Percentiles rank a stretch among this genome's conserved stretches.
Conservation (phyloP, 163 green algal genomes). For the Scenedesmus sp. region DNA sequence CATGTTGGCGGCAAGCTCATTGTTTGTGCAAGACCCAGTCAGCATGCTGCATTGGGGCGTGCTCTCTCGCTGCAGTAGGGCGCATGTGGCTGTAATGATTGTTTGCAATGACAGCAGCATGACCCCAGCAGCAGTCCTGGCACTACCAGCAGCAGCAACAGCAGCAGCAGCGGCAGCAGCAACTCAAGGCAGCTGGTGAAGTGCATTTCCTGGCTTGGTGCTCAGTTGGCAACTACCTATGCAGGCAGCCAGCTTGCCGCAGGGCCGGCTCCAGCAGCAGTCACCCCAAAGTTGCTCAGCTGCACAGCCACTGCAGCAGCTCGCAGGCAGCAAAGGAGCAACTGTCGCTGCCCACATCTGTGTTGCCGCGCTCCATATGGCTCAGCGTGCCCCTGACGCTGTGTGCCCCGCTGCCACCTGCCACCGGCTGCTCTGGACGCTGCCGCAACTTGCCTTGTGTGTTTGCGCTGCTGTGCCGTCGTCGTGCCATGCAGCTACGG, state of each 20-base stretch:
- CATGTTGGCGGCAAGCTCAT: not conserved
- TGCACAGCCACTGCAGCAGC: not conserved
- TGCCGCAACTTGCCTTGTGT: not conserved
- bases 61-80: too few species aligned
- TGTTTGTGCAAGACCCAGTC: not conserved
- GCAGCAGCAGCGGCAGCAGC: slow-evolving; percentile 10
- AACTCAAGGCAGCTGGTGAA: not conserved
- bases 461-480: not conserved
- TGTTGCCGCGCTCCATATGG: not conserved
- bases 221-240: too few species aligned
- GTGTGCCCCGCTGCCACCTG: not conserved
- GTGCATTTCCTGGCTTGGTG: not conserved
- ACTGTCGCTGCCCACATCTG: too few species aligned
- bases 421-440: not conserved
- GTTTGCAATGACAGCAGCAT: not conserved
- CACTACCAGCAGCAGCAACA: not conserved
- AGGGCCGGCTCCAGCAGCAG: not conserved
- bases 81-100: not conserved
- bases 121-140: not conserved
- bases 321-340: not conserved
- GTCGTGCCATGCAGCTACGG: slow-evolving; percentile 77
- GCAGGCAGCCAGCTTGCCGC: not conserved
- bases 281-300: not conserved
- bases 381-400: not conserved
- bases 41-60: not conserved